Evolutionary conservation across 2,329 filamentous ascomycete species (phyloP).

Genomic region (Diaporthe australafricana): DNA sequence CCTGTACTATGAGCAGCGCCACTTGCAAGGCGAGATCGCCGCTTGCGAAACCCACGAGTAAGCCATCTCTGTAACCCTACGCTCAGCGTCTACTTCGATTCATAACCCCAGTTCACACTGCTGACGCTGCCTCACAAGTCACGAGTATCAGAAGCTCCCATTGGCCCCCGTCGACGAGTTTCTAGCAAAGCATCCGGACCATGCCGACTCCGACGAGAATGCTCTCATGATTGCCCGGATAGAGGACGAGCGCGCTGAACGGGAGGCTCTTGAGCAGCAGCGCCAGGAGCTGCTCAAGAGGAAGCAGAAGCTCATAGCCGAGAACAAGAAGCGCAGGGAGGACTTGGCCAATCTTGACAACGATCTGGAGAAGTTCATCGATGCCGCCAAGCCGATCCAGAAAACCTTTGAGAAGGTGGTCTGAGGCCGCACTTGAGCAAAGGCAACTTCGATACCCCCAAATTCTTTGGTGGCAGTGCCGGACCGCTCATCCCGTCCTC

Average conservation of each 20-base stretch:
- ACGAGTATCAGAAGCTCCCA: conserved; percentile 88
- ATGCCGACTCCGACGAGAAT: conserved; percentile 78
- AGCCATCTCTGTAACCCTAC: conserved; percentile 48
- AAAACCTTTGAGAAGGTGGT: conserved; percentile 83
- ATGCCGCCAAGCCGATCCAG: conserved; percentile 89
- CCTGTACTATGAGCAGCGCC: conserved; percentile 93
- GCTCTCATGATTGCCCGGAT: conserved; percentile 90
- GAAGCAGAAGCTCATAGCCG: conserved; percentile 71
- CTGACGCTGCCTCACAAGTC: conserved; percentile 60
- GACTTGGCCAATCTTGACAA: conserved; percentile 91
- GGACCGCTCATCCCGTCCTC: not conserved
- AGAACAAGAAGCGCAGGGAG: conserved; percentile 93
- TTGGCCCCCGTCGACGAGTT: conserved; percentile 89
- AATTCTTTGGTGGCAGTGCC: not conserved
- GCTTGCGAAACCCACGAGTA: conserved; percentile 94
- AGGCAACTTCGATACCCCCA: not conserved
- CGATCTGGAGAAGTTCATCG: conserved; percentile 93
- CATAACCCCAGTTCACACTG: not conserved
- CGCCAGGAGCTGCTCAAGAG: conserved; percentile 79
- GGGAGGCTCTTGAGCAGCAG: conserved; percentile 86
- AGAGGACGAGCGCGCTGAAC: conserved; percentile 87
- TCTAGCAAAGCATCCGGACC: conserved; percentile 79
- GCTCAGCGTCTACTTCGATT: not conserved
- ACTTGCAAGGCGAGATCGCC: conserved; percentile 88
- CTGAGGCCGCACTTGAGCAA: conserved; percentile 45